These are phyloP conservation scores for Xylaria arbuscula DNA, from an alignment of 2,329 filamentous ascomycete species.

Conservation along the genomic window DNA sequence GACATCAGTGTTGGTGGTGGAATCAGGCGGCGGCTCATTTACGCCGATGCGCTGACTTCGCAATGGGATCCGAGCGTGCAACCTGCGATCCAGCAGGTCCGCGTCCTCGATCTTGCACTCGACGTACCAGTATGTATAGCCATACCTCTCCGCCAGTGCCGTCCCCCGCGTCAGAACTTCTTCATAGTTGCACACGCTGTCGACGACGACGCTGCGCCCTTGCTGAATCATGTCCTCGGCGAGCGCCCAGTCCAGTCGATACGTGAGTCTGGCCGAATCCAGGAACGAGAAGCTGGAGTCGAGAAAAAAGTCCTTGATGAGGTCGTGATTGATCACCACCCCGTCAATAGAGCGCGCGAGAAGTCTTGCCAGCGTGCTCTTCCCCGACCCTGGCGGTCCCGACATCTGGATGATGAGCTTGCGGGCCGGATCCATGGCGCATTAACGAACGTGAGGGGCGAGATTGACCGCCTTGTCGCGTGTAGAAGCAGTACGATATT, in stretches of 20 bases:
- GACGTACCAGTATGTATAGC: slow-evolving; percentile 38
- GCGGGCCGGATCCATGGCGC: slow-evolving; percentile 13
- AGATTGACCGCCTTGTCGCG: not conserved
- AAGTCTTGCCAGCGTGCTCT: slow-evolving; percentile 51
- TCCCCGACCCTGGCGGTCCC: slow-evolving; percentile 54
- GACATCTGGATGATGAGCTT: slow-evolving; percentile 52
- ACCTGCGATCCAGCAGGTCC: slow-evolving; percentile 24
- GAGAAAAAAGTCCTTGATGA: slow-evolving; percentile 51
- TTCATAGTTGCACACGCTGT: slow-evolving; percentile 53
- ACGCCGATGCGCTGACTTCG: slow-evolving; percentile 28
- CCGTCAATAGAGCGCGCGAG: slow-evolving; percentile 46
- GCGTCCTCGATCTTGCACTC: slow-evolving; percentile 33
- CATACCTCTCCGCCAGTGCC: slow-evolving; percentile 44
- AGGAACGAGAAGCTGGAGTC: slow-evolving; percentile 47
- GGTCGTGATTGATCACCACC: slow-evolving; percentile 53
- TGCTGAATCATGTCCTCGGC: slow-evolving; percentile 52
- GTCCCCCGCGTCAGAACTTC: slow-evolving; percentile 48
- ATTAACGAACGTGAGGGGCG: not conserved
- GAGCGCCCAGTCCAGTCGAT: slow-evolving; percentile 52
- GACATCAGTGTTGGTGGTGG: not conserved
- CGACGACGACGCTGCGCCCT: slow-evolving; percentile 51
- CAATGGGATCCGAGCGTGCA: slow-evolving; percentile 16
- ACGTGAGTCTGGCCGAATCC: slow-evolving; percentile 48
- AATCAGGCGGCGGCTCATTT: slow-evolving; percentile 9
- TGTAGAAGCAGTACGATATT: not conserved